A percentile compares a stretch with the other conserved stretches of the same genome.
Conservation (phyloP, 345 rosid genomes). For the Pistacia atlantica region DNA sequence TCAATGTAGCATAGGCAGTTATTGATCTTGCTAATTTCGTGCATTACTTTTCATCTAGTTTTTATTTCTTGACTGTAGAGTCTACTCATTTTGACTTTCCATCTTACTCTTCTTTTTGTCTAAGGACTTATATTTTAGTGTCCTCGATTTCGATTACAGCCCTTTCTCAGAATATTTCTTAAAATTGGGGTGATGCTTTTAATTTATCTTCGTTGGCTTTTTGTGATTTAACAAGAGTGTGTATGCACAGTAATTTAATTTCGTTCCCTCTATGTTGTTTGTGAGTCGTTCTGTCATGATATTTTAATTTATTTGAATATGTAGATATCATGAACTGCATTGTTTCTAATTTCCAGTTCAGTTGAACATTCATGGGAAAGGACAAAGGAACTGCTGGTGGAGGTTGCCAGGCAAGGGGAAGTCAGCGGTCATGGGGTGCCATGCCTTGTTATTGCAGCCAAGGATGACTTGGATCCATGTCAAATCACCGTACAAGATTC, state of each 20-base stretch:
- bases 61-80: slow-evolving; percentile 3
- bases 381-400: slow-evolving; percentile 65
- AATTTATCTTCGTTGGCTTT: too few relatives aligned
- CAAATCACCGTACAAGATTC: slow-evolving; percentile 64
- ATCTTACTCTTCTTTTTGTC: slow-evolving; percentile 2
- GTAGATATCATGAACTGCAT: slow-evolving; percentile 19
- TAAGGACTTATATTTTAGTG: slow-evolving; percentile 13
- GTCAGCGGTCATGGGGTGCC: slow-evolving; percentile 64
- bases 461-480: slow-evolving; percentile 71
- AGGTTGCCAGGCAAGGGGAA: slow-evolving; percentile 72
- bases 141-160: slow-evolving; percentile 38
- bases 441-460: slow-evolving; percentile 73
- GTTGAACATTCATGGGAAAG: slow-evolving; percentile 78
- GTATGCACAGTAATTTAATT: neutral
- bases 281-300: neutral
- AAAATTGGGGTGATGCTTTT: too few relatives aligned
- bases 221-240: too few relatives aligned
- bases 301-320: neutral
- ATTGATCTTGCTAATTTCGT: slow-evolving; percentile 20
- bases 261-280: neutral
- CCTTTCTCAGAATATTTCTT: slow-evolving; percentile 48
- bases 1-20: neutral
- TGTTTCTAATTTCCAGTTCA: slow-evolving; percentile 48
- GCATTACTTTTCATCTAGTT: neutral
- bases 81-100: neutral